phyloP scores from a whole-genome alignment of 108 stramenopile species.

The Cyclostephanos invisitatus region DNA sequence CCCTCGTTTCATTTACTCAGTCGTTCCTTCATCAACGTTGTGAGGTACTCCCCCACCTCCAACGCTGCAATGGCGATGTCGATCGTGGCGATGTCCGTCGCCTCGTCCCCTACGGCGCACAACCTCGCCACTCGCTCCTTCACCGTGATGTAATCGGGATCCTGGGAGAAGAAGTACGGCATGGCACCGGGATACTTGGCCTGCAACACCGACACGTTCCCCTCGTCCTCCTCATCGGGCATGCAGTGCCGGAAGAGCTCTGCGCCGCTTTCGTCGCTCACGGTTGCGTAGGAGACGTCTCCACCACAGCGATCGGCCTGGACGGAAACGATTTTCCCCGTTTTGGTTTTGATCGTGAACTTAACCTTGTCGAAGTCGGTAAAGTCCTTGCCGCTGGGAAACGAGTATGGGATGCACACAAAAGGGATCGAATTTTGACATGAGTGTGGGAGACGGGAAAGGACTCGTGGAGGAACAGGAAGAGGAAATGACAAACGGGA shows the following conservation, averaged over 20 bases:
- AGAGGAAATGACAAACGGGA: too few relatives aligned
- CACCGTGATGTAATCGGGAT: constrained; percentile 95
- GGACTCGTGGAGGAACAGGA: too few relatives aligned
- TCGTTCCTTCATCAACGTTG: constrained; percentile 56
- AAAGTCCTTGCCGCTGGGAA: constrained; percentile 63
- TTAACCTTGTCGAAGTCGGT: constrained; percentile 95
- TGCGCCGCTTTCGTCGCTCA: constrained; percentile 66
- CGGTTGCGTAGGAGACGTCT: constrained; percentile 77
- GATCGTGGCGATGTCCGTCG: constrained; percentile 90
- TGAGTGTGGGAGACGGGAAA: neutral
- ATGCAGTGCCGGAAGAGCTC: constrained; percentile 86
- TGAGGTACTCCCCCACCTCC: constrained; percentile 87
- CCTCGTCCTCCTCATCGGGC: constrained; percentile 93
- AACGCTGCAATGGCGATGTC: constrained; percentile 89
- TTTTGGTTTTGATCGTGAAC: constrained; percentile 94
- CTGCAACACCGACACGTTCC: constrained; percentile 73
- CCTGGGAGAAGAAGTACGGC: constrained; percentile 94
- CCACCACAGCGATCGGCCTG: constrained; percentile 92
- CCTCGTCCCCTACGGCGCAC: constrained; percentile 70
- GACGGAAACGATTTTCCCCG: constrained; percentile 81
- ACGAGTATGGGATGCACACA: neutral
- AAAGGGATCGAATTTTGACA: neutral
- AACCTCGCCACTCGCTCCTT: constrained; percentile 84
- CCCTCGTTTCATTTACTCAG: neutral
- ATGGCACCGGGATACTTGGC: constrained; percentile 90